Conservation (phyloP, 225 moss, liverwort and hornwort species). For the Pleurozium schreberi region DNA sequence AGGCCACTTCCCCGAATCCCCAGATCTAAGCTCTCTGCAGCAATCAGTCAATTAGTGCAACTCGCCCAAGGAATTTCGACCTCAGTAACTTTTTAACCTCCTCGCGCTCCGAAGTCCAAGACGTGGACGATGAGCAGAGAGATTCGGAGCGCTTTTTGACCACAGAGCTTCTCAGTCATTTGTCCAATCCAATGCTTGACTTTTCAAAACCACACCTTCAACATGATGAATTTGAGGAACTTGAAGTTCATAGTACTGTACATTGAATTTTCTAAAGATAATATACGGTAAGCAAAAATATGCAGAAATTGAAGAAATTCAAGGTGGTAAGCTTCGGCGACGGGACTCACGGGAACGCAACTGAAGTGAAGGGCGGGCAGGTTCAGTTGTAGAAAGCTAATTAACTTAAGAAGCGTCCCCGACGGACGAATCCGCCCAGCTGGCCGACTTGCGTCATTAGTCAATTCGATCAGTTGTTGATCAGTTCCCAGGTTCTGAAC, state of each 20-base stretch:
- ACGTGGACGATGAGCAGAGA: neutral
- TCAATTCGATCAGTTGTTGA: neutral
- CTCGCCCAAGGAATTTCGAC: neutral
- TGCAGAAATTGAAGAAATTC: neutral
- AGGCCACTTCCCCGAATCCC: neutral
- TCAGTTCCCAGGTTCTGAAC: neutral
- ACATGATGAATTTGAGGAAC: neutral
- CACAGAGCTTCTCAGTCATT: neutral
- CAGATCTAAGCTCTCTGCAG: neutral
- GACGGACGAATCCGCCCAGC: neutral
- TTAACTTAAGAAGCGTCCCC: neutral
- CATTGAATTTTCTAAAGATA: fast-evolving
- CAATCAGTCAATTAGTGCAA: neutral
- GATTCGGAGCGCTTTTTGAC: neutral
- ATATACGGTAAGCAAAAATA: neutral
- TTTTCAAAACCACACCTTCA: neutral
- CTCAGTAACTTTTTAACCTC: too few relatives aligned
- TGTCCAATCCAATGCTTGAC: neutral
- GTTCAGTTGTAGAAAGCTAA: too few relatives aligned
- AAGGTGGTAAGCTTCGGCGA: neutral
- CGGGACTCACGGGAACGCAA: neutral
- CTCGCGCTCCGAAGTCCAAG: neutral
- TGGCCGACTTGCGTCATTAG: neutral
- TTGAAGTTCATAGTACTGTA: neutral
- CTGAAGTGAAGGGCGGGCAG: neutral